Evolutionary conservation across 208 protist species (phyloP), one percentile per base, ranked within the genome.

Genomic region (Kentomonas sorsogonicus): DNA sequence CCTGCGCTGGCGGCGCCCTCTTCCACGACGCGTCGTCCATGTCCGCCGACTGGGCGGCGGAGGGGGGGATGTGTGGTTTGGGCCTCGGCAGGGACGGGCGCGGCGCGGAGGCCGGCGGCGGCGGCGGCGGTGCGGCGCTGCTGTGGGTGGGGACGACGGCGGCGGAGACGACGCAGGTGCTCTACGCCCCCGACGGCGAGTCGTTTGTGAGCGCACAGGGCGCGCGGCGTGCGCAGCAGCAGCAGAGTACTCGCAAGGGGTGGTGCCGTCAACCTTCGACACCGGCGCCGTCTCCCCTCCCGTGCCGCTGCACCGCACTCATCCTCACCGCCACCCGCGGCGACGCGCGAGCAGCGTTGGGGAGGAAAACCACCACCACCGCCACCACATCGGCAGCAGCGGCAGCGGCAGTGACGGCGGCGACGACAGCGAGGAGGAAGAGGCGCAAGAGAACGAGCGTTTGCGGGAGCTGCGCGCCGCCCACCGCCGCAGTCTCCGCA

Each of bases 161-260:
- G 0, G 78, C 77, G 22, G 61, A 71, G 23, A 74, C 77, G 22
- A 85, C 78, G 43, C 86, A 93, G 64, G 69, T 68, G 38, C 43
- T 88, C 23, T 93, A 86, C 68, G 79, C 81, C 7, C 86, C 86
- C 2, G 86, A 86, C 29, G 86, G 86, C 23, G 41, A 69, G 22
- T 74, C 77, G 58, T 53, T 87, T 11, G 69, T 93, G 15, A 88
- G 79, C 26, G 65, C 72, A 5, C 77, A 83, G 16, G 86, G 81
- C 25, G 33, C 43, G 7, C 51, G 65, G 1, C n/a, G n/a, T n/a
- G n/a, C n/a, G n/a, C n/a, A n/a, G n/a, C n/a, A n/a, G n/a, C n/a
- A n/a, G n/a, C n/a, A n/a, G n/a, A n/a, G n/a, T n/a, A n/a, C n/a
- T n/a, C n/a, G n/a, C n/a, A n/a, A n/a, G n/a, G n/a, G n/a, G n/a